phyloP scores from a whole-genome alignment of 768 basidiomycete genomes.

The Hygrophorus pudorinus region DNA sequence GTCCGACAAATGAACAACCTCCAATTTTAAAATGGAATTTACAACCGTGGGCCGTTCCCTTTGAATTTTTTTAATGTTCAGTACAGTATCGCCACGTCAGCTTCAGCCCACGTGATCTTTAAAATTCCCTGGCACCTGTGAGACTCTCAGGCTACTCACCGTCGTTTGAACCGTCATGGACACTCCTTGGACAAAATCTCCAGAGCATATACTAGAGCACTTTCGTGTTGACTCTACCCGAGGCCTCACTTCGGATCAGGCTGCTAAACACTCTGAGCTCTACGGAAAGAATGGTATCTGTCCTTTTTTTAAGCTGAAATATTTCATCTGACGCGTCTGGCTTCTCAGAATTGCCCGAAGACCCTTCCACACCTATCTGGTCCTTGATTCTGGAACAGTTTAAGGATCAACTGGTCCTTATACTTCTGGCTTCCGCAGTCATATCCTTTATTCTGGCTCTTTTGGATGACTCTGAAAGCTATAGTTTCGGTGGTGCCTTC shows the following conservation, averaged over 20 bases:
- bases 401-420: conserved; percentile 96
- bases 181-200: conserved; percentile 68
- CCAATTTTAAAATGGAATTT: no score
- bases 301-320: not conserved
- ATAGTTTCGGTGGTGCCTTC: conserved; percentile 71
- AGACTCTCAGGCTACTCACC: no score
- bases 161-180: conserved; percentile 37
- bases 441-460: conserved; percentile 89
- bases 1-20: no score
- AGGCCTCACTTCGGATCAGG: conserved; percentile 63
- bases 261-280: conserved; percentile 58
- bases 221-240: conserved; percentile 52
- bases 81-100: not conserved
- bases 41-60: no score
- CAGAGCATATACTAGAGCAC: conserved; percentile 60
- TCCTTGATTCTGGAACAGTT: conserved; percentile 97
- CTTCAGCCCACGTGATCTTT: not conserved
- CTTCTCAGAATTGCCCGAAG: conserved; percentile 77
- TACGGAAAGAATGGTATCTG: conserved; percentile 80
- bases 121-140: no score
- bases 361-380: conserved; percentile 86
- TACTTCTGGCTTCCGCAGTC: conserved; percentile 87
- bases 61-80: no score
- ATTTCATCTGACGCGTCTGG: conserved; percentile 5
- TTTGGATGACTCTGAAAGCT: conserved; percentile 66